These are phyloP conservation scores for Juglanconis juglandina DNA, from an alignment of 2,329 filamentous ascomycete species.

Conservation along the genomic window DNA sequence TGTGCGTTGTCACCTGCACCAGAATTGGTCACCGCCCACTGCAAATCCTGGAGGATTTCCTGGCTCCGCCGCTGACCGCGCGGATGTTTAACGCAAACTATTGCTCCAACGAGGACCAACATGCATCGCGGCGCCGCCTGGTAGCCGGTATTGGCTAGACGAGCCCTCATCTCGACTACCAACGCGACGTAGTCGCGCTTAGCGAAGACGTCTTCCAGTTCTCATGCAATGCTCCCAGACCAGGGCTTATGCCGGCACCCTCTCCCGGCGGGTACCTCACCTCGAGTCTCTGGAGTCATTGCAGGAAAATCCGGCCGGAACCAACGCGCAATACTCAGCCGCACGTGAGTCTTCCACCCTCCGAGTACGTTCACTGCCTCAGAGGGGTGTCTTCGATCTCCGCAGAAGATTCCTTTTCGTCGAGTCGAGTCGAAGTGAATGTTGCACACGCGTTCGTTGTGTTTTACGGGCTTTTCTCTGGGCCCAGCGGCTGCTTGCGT, in stretches of 20 bases:
- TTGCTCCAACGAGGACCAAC: not conserved
- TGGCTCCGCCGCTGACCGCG: not conserved
- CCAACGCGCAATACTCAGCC: not conserved
- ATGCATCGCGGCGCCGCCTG: too few relatives aligned
- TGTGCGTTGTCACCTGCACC: not conserved
- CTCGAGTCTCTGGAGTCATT: too few relatives aligned
- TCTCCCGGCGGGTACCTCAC: too few relatives aligned
- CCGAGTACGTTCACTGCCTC: not conserved
- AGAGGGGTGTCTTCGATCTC: not conserved
- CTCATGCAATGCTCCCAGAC: too few relatives aligned
- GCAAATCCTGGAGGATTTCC: not conserved
- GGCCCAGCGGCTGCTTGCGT: constrained; percentile 8
- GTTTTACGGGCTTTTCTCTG: not conserved
- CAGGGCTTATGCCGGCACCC: too few relatives aligned
- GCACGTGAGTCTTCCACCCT: not conserved
- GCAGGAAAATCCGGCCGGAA: not conserved
- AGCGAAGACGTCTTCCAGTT: too few relatives aligned
- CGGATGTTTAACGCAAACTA: not conserved
- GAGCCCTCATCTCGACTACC: too few relatives aligned
- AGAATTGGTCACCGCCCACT: not conserved
- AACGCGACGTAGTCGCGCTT: too few relatives aligned
- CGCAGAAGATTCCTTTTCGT: not conserved
- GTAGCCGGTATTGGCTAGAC: too few relatives aligned
- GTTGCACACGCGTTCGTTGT: not conserved
- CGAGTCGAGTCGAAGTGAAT: not conserved